Percentiles rank a stretch among this genome's conserved stretches.
These are phyloP conservation scores for Sequoiadendron giganteum DNA, from an alignment of 75 land plant genomes.

Conservation along the genomic window DNA sequence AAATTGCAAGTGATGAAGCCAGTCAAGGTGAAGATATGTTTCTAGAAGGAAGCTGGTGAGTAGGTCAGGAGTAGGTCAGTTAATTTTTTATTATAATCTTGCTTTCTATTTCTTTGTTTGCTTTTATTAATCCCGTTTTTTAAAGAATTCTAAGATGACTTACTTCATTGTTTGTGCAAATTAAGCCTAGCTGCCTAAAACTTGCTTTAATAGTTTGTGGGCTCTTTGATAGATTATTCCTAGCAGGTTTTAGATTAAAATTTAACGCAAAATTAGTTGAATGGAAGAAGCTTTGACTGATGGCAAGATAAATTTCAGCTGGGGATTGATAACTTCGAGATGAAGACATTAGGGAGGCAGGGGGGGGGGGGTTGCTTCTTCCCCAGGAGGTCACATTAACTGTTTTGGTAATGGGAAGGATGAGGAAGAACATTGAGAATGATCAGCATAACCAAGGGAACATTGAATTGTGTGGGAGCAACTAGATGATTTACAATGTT, in stretches of 20 bases:
- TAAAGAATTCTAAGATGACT: not conserved
- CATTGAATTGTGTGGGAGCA: not conserved
- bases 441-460: not conserved
- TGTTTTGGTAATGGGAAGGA: not conserved
- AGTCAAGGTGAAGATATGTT: slow-evolving; percentile 18
- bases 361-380: not conserved
- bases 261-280: not conserved
- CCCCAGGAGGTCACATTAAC: not conserved
- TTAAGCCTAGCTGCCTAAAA: not conserved
- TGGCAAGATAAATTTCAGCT: not conserved
- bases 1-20: slow-evolving; percentile 60
- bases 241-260: not conserved
- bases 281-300: not conserved
- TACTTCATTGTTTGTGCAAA: not conserved
- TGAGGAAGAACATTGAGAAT: not conserved
- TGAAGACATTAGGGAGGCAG: not conserved
- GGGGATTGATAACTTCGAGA: not conserved
- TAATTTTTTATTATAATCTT: not conserved
- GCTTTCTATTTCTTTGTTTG: not conserved
- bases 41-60: slow-evolving; percentile 49
- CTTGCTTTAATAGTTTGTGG: not conserved
- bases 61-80: slow-evolving; percentile 21
- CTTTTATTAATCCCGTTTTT: not conserved
- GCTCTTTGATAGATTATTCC: not conserved
- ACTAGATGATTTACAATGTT: too few relatives aligned